Evolutionary conservation across 2,329 filamentous ascomycete species (phyloP), one percentile per base, ranked within the genome.

Genomic region (Cladorrhinum sp.): DNA sequence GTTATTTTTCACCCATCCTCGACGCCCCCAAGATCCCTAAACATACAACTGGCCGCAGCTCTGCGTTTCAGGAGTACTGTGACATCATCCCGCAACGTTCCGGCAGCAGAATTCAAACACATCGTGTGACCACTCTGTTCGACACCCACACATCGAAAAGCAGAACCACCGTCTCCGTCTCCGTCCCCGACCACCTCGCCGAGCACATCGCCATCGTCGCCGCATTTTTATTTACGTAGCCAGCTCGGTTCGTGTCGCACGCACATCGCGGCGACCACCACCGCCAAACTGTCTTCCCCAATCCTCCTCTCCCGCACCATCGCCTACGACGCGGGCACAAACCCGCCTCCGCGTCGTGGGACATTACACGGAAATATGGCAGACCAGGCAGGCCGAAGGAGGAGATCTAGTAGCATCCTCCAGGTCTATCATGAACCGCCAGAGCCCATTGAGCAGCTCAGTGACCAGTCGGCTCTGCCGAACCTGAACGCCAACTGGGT

Each of bases 401-500:
- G 95, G 81, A 88, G 95, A 78, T 98, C 95, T 77, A 97, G 93
- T 81, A 98, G 93, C 79, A 88, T 99, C 78, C 79, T 86, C 69
- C 83, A 86, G 74, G 92, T 99, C 78, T 98, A 98, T 78, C 93
- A 96, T 73, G 95, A 99, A 77, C 95, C 95, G 58, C 88, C 89
- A 63, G 95, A 99, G 82, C 96, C 93, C 59, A 87, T 97, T 73
- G 95, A 99, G 81, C 95, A 97, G 78, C 91, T 96, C 77, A 97
- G 90, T 73, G 95, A 99, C 77, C 95, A 98, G 81, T 91, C 92
- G 60, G 91, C 91, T 38, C 82, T 97, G 69, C 95, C 95, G 56
- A 99, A 99, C 73, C 79, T 97, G 72, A 99, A 99, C 77, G 92
- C 95, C 68, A 91, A 97, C 79, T 99, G 95, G 95, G 96, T 97